phyloP scores from a whole-genome alignment of 169 alveolate species.

The Eimeria zaria region DNA sequence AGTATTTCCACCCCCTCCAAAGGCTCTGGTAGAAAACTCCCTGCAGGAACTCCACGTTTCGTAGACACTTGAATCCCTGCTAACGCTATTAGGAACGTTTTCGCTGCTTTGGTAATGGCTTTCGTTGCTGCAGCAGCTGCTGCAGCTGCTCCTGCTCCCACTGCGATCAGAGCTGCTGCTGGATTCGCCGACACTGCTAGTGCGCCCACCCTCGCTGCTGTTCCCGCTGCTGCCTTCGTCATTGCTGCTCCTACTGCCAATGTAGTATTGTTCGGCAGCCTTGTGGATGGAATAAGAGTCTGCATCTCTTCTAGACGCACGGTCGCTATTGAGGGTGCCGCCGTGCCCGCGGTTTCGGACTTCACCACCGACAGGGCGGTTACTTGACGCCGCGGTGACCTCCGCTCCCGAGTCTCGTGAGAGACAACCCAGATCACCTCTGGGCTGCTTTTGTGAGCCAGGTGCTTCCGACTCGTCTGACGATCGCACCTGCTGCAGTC shows the following conservation, averaged over 20 bases:
- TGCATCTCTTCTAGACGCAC: not conserved
- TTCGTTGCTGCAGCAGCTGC: slow-evolving; percentile 1
- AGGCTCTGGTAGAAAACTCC: slow-evolving; percentile 27
- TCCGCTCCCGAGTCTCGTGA: not conserved
- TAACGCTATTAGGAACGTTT: not conserved
- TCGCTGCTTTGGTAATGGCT: not conserved
- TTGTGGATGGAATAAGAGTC: not conserved
- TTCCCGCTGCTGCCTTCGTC: not conserved
- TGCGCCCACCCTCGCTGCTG: not conserved
- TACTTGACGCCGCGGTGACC: not conserved
- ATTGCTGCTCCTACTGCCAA: slow-evolving; percentile 23
- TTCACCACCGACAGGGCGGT: not conserved
- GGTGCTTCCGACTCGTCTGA: not conserved
- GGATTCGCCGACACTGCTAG: slow-evolving; percentile 13
- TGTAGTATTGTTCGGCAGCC: not conserved
- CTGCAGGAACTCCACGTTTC: slow-evolving; percentile 46
- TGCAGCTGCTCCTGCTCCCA: slow-evolving; percentile 29
- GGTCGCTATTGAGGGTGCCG: not conserved
- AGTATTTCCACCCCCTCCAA: not conserved
- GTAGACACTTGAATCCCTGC: not conserved
- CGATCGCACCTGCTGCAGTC: not conserved
- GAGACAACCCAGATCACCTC: not conserved
- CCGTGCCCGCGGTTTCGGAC: not conserved
- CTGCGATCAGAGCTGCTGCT: slow-evolving; percentile 29
- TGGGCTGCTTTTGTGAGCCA: not conserved